These are phyloP conservation scores for Davidsoniella virescens DNA, from an alignment of 2,329 filamentous ascomycete genomes.

Conservation along the genomic window DNA sequence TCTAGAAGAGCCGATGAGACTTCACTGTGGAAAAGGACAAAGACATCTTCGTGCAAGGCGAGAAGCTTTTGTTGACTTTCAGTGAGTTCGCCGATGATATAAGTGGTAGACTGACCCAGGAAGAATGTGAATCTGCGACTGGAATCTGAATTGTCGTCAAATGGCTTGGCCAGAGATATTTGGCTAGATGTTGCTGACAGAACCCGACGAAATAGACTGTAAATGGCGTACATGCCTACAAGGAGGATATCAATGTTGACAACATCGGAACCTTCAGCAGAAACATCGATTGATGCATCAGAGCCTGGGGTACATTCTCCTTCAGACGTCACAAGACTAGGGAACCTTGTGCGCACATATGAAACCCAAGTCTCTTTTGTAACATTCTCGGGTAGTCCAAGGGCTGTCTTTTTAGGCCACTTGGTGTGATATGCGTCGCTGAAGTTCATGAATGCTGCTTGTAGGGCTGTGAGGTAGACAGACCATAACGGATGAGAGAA, in stretches of 20 bases:
- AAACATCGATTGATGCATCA: not conserved
- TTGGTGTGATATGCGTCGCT: conserved; percentile 24
- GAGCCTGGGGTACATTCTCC: not conserved
- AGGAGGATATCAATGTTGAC: conserved; percentile 7
- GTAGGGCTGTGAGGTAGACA: conserved; percentile 16
- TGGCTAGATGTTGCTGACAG: not conserved
- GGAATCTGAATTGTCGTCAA: conserved; percentile 9
- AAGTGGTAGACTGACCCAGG: conserved; percentile 20
- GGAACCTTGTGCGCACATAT: conserved; percentile 18
- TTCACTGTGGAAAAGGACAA: conserved; percentile 23
- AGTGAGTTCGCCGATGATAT: conserved; percentile 23
- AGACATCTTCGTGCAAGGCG: conserved; percentile 20
- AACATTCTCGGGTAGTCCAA: conserved; percentile 13
- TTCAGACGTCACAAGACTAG: conserved; percentile 16
- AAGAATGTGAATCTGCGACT: conserved; percentile 9
- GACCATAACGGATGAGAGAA: conserved; percentile 8
- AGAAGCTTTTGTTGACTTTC: conserved; percentile 23
- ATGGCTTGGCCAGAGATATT: not conserved
- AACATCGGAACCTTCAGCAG: not conserved
- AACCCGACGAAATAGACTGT: conserved; percentile 3
- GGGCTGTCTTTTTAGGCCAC: conserved; percentile 10
- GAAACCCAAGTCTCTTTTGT: conserved; percentile 17
- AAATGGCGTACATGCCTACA: conserved; percentile 8
- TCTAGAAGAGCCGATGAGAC: conserved; percentile 2
- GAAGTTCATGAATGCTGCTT: conserved; percentile 23